A percentile compares a stretch with the other conserved stretches of the same genome.
Conservation (phyloP, 768 basidiomycete species). For the Mycena vitilis region DNA sequence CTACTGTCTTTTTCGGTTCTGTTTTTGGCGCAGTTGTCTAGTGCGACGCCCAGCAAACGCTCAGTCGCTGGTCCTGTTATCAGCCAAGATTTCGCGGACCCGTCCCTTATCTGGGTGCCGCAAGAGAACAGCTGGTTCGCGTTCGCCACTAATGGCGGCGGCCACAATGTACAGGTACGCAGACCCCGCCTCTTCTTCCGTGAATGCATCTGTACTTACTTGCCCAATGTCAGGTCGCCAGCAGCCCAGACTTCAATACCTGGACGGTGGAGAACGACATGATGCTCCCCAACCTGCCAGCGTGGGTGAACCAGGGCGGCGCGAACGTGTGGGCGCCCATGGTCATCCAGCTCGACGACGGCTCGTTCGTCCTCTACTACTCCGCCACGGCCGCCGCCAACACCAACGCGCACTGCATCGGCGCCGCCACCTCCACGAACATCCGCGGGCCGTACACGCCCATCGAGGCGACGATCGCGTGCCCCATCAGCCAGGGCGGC, state of each 20-base stretch:
- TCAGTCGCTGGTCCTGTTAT: not conserved
- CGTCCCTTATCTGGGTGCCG: not conserved
- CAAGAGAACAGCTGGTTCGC: not conserved
- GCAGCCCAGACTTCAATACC: not conserved
- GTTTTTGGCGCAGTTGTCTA: no score
- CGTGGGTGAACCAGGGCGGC: not conserved
- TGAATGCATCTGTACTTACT: not conserved
- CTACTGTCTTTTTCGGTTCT: no score
- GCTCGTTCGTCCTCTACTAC: slow-evolving; percentile 1
- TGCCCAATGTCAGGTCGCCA: not conserved
- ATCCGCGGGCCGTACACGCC: slow-evolving; percentile 44
- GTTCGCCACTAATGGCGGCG: not conserved
- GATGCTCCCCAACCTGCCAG: not conserved
- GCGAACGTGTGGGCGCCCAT: slow-evolving; percentile 4
- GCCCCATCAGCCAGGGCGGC: slow-evolving; percentile 41
- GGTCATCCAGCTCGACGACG: not conserved
- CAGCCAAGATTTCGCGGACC: slow-evolving; percentile 6
- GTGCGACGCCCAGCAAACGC: no score
- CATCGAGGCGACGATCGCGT: slow-evolving; percentile 37
- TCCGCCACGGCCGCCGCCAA: not conserved
- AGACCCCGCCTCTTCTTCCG: not conserved
- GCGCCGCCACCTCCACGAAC: slow-evolving; percentile 41
- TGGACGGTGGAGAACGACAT: not conserved
- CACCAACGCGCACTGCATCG: slow-evolving; percentile 39
- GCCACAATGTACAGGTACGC: not conserved